Evolutionary conservation across 2,329 filamentous ascomycete species (phyloP).

Genomic region (Peltaster fructicola): DNA sequence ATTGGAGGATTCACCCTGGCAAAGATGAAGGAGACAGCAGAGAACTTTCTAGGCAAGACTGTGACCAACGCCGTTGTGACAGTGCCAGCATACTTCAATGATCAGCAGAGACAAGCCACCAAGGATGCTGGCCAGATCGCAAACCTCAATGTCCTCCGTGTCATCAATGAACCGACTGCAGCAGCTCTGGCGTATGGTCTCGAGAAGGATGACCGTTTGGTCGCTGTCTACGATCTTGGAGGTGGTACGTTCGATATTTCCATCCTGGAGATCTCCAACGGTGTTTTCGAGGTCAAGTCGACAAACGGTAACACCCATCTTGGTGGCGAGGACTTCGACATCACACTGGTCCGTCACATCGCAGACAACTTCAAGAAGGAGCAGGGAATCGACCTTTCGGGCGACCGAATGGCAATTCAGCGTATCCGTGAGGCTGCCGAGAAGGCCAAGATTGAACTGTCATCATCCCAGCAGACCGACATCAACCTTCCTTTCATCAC

Average conservation of each 20-base stretch:
- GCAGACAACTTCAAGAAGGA: conserved; percentile 96
- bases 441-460: conserved; percentile 99
- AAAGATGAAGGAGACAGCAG: conserved; percentile 99
- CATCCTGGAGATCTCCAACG: conserved; percentile 89
- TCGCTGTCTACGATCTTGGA: conserved; percentile 94
- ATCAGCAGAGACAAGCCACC: conserved; percentile 92
- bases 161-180: conserved; percentile 94
- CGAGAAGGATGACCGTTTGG: conserved; percentile 83
- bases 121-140: conserved; percentile 96
- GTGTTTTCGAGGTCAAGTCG: conserved; percentile 97
- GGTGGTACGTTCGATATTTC: conserved; percentile 99
- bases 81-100: conserved; percentile 96
- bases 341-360: conserved; percentile 80
- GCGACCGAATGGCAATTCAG: conserved; percentile 96
- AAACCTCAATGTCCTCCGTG: conserved; percentile 89
- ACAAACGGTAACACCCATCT: conserved; percentile 98
- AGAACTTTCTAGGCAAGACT: conserved; percentile 76
- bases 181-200: conserved; percentile 91
- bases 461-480: conserved; percentile 84
- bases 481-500: conserved; percentile 99
- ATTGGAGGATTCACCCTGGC: conserved; percentile 90
- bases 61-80: conserved; percentile 95
- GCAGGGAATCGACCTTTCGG: conserved; percentile 72
- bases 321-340: conserved; percentile 97
- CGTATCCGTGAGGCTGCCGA: conserved; percentile 96